A percentile compares a stretch with the other conserved stretches of the same genome.
Evolutionary conservation across 2,329 filamentous ascomycete genomes (phyloP).

Genomic region (Ascosphaera acerosa): DNA sequence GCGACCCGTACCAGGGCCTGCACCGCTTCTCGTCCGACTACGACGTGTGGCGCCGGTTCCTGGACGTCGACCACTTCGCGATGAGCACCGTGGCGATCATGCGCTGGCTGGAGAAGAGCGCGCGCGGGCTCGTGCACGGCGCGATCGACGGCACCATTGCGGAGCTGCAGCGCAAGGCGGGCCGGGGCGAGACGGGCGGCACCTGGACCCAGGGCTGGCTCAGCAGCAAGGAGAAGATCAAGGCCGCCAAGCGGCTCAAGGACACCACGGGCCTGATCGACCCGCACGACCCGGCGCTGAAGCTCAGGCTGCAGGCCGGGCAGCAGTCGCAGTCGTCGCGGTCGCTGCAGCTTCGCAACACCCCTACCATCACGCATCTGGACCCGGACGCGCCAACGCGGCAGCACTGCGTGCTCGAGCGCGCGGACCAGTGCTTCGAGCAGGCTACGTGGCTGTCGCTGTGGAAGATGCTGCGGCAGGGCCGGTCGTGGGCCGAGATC

Average conservation of each 20-base stretch:
- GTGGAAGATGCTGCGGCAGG: constrained; percentile 74
- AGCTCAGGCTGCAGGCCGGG: constrained; percentile 30
- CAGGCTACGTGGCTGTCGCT: constrained; percentile 79
- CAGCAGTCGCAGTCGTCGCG: constrained; percentile 33
- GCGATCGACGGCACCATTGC: constrained; percentile 53
- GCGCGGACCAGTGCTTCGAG: constrained; percentile 71
- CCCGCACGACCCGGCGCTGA: constrained; percentile 31
- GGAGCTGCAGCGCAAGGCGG: constrained; percentile 49
- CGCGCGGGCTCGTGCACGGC: constrained; percentile 38
- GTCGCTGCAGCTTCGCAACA: too few relatives aligned
- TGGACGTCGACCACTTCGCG: constrained; percentile 45
- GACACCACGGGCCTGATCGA: constrained; percentile 40
- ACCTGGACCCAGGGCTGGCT: constrained; percentile 77
- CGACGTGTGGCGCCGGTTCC: constrained; percentile 47
- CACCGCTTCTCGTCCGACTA: constrained; percentile 33
- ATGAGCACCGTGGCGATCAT: constrained; percentile 57
- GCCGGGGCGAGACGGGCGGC: constrained; percentile 46
- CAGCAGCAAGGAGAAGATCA: constrained; percentile 72
- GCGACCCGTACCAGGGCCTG: constrained; percentile 18
- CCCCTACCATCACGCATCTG: constrained; percentile 58
- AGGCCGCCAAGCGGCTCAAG: constrained; percentile 60
- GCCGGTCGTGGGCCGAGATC: constrained; percentile 47
- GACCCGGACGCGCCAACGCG: constrained; percentile 77
- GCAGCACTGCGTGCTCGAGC: constrained; percentile 50
- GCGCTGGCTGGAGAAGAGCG: constrained; percentile 63